Percentiles rank a stretch among this genome's conserved stretches.
phyloP scores from a whole-genome alignment of 2,329 filamentous ascomycete genomes.

The Trichothecium roseum region DNA sequence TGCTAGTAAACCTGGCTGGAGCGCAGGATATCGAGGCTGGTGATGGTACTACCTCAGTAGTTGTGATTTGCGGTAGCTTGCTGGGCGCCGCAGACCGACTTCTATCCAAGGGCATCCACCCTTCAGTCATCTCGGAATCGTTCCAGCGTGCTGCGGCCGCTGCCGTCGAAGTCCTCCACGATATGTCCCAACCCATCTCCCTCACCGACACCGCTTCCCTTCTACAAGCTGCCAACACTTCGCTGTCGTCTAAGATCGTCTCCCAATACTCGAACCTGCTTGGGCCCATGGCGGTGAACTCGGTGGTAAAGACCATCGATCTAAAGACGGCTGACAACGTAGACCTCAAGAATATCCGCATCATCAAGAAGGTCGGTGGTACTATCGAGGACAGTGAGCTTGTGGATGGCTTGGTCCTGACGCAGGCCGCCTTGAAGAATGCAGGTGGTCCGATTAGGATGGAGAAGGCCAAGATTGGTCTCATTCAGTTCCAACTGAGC shows the following conservation, averaged over 20 bases:
- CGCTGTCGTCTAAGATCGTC: conserved; percentile 96
- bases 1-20: conserved; percentile 94
- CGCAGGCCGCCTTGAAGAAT: conserved; percentile 87
- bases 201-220: conserved; percentile 81
- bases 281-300: conserved; percentile 96
- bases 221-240: conserved; percentile 92
- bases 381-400: conserved; percentile 98
- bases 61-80: conserved; percentile 93
- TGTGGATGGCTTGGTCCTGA: conserved; percentile 86
- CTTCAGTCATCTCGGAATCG: conserved; percentile 92
- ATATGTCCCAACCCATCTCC: conserved; percentile 90
- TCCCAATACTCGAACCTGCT: conserved; percentile 92
- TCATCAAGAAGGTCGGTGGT: conserved; percentile 94
- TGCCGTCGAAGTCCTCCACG: conserved; percentile 80
- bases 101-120: conserved; percentile 88
- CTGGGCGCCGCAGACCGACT: conserved; percentile 88
- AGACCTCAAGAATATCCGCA: conserved; percentile 90
- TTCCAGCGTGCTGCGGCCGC: conserved; percentile 91
- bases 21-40: conserved; percentile 98
- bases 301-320: conserved; percentile 92
- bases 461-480: conserved; percentile 93
- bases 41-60: conserved; percentile 95
- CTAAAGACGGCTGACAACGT: conserved; percentile 93
- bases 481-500: conserved; percentile 98
- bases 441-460: conserved; percentile 83